A percentile compares a stretch with the other conserved stretches of the same genome.
These are phyloP conservation scores for Penicillium atrosanguineum DNA, from an alignment of 495 filamentous ascomycete species.

Conservation along the genomic window DNA sequence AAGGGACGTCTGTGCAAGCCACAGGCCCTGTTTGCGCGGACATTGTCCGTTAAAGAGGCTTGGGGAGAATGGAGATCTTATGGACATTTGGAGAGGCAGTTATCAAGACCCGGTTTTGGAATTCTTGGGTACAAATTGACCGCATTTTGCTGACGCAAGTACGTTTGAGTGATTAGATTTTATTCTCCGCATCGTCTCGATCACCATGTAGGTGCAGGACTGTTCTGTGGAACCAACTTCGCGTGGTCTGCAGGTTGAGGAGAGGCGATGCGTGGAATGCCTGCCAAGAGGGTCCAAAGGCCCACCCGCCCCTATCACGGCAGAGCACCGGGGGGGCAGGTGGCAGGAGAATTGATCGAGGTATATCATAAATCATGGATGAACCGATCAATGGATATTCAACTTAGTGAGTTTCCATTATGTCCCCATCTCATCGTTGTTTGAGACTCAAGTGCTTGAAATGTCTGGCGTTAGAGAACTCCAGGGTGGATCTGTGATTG, in stretches of 20 bases:
- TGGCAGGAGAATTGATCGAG: not conserved
- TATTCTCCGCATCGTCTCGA: not conserved
- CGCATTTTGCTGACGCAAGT: not conserved
- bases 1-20: not conserved
- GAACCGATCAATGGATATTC: not conserved
- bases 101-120: not conserved
- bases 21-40: not conserved
- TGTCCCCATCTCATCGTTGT: not conserved
- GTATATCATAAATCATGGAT: not conserved
- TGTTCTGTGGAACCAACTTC: not conserved
- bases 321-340: not conserved
- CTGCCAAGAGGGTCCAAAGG: not conserved
- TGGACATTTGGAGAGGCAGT: not conserved
- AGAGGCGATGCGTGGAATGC: not conserved
- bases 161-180: not conserved
- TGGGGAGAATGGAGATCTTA: not conserved
- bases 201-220: not conserved
- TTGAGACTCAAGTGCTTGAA: not conserved
- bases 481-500: not conserved
- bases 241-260: not conserved
- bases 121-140: not conserved
- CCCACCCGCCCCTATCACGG: not conserved
- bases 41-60: not conserved
- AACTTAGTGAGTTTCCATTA: not conserved
- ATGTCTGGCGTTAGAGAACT: not conserved